Conservation (phyloP, 305 asterid species). For the Fraxinus albicans region DNA sequence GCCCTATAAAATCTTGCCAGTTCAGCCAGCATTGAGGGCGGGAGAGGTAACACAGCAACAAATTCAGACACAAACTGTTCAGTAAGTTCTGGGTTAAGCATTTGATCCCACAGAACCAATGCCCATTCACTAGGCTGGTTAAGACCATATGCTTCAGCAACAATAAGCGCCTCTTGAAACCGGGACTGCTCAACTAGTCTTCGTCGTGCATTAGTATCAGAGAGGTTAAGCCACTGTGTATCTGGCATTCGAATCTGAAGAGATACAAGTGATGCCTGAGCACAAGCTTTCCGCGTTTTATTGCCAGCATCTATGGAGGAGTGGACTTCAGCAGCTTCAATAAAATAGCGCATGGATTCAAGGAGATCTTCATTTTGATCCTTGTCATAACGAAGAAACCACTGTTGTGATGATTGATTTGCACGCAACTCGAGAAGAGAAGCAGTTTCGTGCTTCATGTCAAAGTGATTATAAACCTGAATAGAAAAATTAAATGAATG, state of each 20-base stretch:
- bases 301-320: conserved; percentile 96
- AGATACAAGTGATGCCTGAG: conserved; percentile 92
- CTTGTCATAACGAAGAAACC: conserved; percentile 73
- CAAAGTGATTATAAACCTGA: conserved; percentile 92
- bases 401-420: conserved; percentile 58
- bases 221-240: conserved; percentile 76
- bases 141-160: conserved; percentile 94
- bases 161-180: conserved; percentile 91
- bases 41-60: conserved; percentile 91
- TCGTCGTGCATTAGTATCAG: conserved; percentile 90
- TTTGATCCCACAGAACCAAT: conserved; percentile 93
- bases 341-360: conserved; percentile 79
- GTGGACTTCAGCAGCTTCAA: conserved; percentile 92
- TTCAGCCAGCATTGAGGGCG: conserved; percentile 86
- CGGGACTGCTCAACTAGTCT: conserved; percentile 84
- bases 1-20: conserved; percentile 85
- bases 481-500: conserved; percentile 21
- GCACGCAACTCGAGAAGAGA: conserved; percentile 81
- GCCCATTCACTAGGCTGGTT: conserved; percentile 99
- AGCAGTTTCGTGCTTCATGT: conserved; percentile 96
- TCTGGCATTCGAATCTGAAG: conserved; percentile 98
- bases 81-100: conserved; percentile 89
- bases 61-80: conserved; percentile 93
- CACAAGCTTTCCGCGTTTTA: conserved; percentile 80
- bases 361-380: conserved; percentile 90